Conservation (phyloP, 495 filamentous ascomycete species). For the Aspergillus conjunctus region DNA sequence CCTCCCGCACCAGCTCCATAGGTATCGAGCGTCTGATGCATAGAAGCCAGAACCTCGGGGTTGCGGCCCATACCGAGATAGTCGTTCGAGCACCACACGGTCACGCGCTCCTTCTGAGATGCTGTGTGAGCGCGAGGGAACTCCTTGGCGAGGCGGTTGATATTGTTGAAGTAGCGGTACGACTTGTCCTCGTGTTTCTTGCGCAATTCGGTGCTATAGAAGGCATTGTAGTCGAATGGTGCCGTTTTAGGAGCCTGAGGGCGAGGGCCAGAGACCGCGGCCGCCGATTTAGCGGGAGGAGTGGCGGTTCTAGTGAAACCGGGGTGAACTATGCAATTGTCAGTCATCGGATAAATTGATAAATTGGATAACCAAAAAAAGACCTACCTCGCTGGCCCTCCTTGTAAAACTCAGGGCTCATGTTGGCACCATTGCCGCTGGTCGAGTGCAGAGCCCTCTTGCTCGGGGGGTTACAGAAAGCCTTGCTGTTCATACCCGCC, state of each 20-base stretch:
- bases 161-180: slow-evolving; percentile 99
- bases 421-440: slow-evolving; percentile 68
- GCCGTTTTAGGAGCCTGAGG: slow-evolving; percentile 46
- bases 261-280: slow-evolving; percentile 33
- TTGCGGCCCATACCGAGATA: slow-evolving; percentile 98
- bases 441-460: slow-evolving; percentile 83
- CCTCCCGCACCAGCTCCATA: slow-evolving; percentile 96
- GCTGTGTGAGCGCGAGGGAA: slow-evolving; percentile 95
- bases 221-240: slow-evolving; percentile 87
- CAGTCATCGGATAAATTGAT: slow-evolving; percentile 14
- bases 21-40: slow-evolving; percentile 92
- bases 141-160: slow-evolving; percentile 95
- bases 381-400: slow-evolving; percentile 55
- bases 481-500: slow-evolving; percentile 41
- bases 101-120: slow-evolving; percentile 81
- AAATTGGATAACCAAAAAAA: neutral
- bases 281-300: slow-evolving; percentile 10
- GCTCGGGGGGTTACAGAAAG: slow-evolving; percentile 35
- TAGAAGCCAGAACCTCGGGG: slow-evolving; percentile 77
- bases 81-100: slow-evolving; percentile 99
- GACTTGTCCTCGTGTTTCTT: slow-evolving; percentile 99
- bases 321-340: slow-evolving; percentile 30
- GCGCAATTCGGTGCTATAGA: slow-evolving; percentile 85
- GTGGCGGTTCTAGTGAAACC: slow-evolving; percentile 15
- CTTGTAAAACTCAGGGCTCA: slow-evolving; percentile 64